Percentiles rank a stretch among this genome's conserved stretches.
These are phyloP conservation scores for Arabis hirsuta DNA, from an alignment of 345 rosid species.

Conservation along the genomic window DNA sequence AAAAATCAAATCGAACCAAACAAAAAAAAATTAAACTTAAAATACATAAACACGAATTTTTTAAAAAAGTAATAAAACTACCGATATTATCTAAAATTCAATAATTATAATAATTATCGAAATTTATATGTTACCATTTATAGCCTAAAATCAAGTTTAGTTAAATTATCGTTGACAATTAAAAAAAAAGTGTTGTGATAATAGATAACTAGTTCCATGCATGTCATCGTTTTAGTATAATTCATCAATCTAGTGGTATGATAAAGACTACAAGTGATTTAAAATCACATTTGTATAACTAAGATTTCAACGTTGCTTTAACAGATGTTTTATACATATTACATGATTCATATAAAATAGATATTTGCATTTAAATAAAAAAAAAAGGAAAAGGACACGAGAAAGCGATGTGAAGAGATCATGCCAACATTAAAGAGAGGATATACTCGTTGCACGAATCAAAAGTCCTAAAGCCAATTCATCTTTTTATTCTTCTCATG, in stretches of 20 bases:
- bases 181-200: not conserved
- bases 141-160: not conserved
- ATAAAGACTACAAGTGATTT: slow-evolving; percentile 2
- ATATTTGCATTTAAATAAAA: not conserved
- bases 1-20: too few relatives aligned
- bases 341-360: not conserved
- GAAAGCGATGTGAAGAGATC: slow-evolving; percentile 44
- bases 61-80: too few relatives aligned
- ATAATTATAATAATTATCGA: too few relatives aligned
- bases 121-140: too few relatives aligned
- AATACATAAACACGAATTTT: too few relatives aligned
- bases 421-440: slow-evolving; percentile 44
- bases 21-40: too few relatives aligned
- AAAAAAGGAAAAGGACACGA: slow-evolving; percentile 27
- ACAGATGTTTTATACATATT: slow-evolving; percentile 9
- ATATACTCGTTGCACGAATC: slow-evolving; percentile 43
- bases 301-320: slow-evolving; percentile 28
- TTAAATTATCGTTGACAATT: slow-evolving; percentile 11
- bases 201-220: slow-evolving; percentile 6
- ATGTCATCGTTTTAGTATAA: slow-evolving; percentile 8
- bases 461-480: slow-evolving; percentile 39
- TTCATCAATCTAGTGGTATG: slow-evolving; percentile 2
- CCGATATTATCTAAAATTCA: too few relatives aligned
- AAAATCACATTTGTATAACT: not conserved
- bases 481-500: not conserved